These are phyloP conservation scores for Cymbopogon citratus DNA, from an alignment of 176 grass and related monocot species.

Conservation along the genomic window DNA sequence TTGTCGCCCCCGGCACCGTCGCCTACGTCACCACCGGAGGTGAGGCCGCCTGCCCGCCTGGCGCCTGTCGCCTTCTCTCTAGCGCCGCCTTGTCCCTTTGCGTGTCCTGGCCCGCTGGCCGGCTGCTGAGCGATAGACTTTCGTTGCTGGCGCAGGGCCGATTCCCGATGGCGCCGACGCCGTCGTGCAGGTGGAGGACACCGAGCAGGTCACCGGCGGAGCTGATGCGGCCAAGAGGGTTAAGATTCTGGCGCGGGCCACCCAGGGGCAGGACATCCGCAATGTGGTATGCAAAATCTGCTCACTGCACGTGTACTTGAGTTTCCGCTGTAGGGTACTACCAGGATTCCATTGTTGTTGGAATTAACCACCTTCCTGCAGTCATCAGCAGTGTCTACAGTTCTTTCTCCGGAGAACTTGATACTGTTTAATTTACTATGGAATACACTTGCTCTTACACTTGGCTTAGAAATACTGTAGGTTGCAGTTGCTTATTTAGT, in stretches of 20 bases:
- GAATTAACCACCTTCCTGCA: not conserved
- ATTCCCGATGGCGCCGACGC: constrained; percentile 85
- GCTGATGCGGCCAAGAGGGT: constrained; percentile 55
- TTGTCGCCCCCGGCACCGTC: constrained; percentile 43
- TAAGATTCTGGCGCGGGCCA: constrained; percentile 46
- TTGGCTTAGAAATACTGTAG: not conserved
- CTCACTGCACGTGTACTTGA: not conserved
- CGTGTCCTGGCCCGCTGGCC: not conserved
- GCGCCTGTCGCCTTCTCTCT: not conserved
- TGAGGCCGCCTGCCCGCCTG: constrained; percentile 9
- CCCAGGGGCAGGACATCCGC: constrained; percentile 55
- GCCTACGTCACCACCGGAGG: constrained; percentile 94
- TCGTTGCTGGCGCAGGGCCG: constrained; percentile 38
- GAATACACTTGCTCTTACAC: not conserved
- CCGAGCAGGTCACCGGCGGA: constrained; percentile 29
- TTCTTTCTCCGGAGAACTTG: not conserved
- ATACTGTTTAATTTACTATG: not conserved
- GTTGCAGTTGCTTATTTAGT: not conserved
- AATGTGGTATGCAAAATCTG: constrained; percentile 47
- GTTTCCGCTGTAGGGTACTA: too few relatives aligned
- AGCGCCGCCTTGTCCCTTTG: not conserved
- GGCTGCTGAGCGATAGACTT: not conserved
- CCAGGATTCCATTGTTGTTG: too few relatives aligned
- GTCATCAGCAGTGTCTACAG: not conserved
- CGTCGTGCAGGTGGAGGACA: constrained; percentile 93